Evolutionary conservation across 23 red algal species (phyloP).

Genomic region (Gracilaria domingensis): DNA sequence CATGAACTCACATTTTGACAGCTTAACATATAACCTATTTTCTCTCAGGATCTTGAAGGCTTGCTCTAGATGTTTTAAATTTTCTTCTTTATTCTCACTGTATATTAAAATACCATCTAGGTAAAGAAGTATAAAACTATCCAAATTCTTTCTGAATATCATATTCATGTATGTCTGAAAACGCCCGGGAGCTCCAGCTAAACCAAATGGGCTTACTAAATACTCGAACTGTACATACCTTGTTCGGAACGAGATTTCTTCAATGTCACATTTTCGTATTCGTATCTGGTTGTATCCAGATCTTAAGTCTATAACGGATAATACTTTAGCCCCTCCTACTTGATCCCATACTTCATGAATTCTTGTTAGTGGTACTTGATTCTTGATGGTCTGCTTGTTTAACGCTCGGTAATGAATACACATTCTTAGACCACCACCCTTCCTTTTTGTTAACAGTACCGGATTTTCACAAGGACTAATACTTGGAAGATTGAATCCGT

Average conservation of each 20-base stretch:
- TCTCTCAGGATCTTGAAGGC: slow-evolving; percentile 26
- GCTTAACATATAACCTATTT: slow-evolving; percentile 23
- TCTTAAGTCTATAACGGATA: too few species aligned
- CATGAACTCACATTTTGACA: slow-evolving; percentile 37
- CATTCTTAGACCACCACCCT: slow-evolving; percentile 16
- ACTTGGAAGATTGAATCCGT: too few species aligned
- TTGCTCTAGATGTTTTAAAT: slow-evolving; percentile 29
- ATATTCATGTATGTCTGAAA: too few species aligned
- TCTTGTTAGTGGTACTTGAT: slow-evolving; percentile 21
- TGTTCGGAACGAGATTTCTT: slow-evolving; percentile 48
- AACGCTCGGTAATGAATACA: slow-evolving; percentile 49
- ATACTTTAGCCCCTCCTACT: too few species aligned
- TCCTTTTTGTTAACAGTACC: slow-evolving; percentile 17
- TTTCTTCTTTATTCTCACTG: slow-evolving; percentile 38
- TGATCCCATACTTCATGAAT: slow-evolving; percentile 72
- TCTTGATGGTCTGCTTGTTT: slow-evolving; percentile 50
- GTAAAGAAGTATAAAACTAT: slow-evolving; percentile 45
- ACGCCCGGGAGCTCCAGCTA: too few species aligned
- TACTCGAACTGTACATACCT: too few species aligned
- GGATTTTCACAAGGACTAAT: slow-evolving; percentile 44
- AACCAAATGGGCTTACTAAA: too few species aligned
- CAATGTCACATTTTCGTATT: slow-evolving; percentile 24
- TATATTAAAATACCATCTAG: slow-evolving; percentile 57
- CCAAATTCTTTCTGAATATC: slow-evolving; percentile 24
- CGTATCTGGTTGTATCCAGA: too few species aligned